These are phyloP conservation scores for Boletus edulis DNA, from an alignment of 768 basidiomycete species.

Conservation along the genomic window DNA sequence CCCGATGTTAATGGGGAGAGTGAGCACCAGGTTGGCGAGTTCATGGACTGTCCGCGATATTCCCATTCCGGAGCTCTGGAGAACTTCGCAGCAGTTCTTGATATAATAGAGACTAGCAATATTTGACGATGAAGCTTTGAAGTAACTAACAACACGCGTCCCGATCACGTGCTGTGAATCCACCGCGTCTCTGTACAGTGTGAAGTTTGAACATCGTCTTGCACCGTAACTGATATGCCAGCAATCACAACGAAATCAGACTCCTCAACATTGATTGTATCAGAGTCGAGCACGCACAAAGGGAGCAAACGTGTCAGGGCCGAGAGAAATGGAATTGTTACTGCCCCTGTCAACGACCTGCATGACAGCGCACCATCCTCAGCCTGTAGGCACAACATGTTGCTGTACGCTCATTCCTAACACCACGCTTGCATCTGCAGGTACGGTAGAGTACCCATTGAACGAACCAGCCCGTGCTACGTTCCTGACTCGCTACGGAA, in stretches of 20 bases:
- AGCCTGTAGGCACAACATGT: neutral
- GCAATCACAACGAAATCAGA: neutral
- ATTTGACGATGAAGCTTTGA: no score
- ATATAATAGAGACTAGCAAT: no score
- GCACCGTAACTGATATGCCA: neutral
- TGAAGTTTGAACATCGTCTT: no score
- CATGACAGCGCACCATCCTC: neutral
- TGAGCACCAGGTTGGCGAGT: neutral
- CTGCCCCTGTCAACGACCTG: neutral
- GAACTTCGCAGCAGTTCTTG: neutral
- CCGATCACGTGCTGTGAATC: no score
- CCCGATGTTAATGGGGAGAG: neutral
- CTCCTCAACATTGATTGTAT: no score
- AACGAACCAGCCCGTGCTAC: constrained; percentile 11
- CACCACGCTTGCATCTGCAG: neutral
- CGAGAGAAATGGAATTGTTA: neutral
- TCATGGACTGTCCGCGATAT: neutral
- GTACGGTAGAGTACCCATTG: constrained; percentile 12
- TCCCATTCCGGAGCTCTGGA: neutral
- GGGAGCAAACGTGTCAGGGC: neutral
- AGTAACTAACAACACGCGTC: no score
- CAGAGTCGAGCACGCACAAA: neutral
- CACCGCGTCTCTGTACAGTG: no score
- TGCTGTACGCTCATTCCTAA: neutral
- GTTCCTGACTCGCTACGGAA: constrained; percentile 28